These are phyloP conservation scores for Lolium rigidum DNA, from an alignment of 176 grass and related monocot genomes.

Conservation along the genomic window DNA sequence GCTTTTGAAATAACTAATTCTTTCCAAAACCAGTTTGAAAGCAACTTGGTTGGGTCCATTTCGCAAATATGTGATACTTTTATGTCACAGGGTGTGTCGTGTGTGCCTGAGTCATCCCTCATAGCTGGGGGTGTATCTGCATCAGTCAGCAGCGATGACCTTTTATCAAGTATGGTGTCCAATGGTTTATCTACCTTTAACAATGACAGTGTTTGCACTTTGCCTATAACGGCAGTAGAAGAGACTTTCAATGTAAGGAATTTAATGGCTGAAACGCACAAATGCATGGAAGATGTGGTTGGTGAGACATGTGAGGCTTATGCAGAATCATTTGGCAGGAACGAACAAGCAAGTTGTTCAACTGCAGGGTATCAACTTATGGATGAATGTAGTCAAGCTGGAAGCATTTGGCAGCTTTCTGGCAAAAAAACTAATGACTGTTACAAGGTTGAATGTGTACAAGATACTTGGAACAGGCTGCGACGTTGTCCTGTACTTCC, in stretches of 20 bases:
- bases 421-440: constrained; percentile 49
- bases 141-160: constrained; percentile 55
- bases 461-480: constrained; percentile 85
- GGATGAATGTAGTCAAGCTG: constrained; percentile 93
- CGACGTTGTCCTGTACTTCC: constrained; percentile 53
- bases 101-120: constrained; percentile 83
- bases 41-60: constrained; percentile 53
- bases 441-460: constrained; percentile 53
- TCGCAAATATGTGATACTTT: constrained; percentile 89
- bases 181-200: constrained; percentile 41
- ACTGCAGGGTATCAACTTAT: constrained; percentile 65
- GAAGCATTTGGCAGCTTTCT: constrained; percentile 51
- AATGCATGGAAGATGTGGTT: constrained; percentile 48
- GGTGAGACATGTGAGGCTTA: constrained; percentile 57
- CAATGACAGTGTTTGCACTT: constrained; percentile 14
- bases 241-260: constrained; percentile 33
- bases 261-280: constrained; percentile 33
- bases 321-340: constrained; percentile 44
- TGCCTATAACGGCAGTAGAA: constrained; percentile 26
- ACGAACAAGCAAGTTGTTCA: constrained; percentile 59
- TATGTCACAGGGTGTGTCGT: constrained; percentile 66
- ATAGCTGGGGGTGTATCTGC: constrained; percentile 37
- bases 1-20: constrained; percentile 46
- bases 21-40: constrained; percentile 57
- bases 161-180: constrained; percentile 56